A percentile compares a stretch with the other conserved stretches of the same genome.
Evolutionary conservation across 331 rosid genomes (phyloP).

Genomic region (Pyracantha coccinea): DNA sequence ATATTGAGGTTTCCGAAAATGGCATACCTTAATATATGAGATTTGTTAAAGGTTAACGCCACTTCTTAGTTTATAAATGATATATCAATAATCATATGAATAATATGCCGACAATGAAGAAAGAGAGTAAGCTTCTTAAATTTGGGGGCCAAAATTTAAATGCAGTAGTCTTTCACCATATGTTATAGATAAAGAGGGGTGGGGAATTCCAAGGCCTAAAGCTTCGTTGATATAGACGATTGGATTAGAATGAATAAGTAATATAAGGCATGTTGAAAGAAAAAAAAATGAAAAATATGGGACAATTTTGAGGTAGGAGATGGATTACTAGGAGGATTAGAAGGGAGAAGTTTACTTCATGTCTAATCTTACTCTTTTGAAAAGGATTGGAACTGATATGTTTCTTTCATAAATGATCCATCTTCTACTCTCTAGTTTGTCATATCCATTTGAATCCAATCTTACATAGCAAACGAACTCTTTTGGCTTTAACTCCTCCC

Average conservation of each 20-base stretch:
- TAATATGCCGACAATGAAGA: background rate
- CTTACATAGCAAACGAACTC: background rate
- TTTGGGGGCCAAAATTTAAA: background rate
- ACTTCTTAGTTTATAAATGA: background rate
- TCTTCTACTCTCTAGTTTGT: background rate
- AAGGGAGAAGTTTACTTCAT: background rate
- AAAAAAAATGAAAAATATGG: background rate
- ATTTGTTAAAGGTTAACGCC: background rate
- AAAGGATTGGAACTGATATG: too few relatives aligned
- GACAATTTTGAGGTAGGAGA: background rate
- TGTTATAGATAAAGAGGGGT: too few relatives aligned
- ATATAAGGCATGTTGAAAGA: too few relatives aligned
- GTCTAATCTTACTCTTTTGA: background rate
- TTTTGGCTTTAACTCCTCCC: background rate
- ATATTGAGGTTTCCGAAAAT: background rate
- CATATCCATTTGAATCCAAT: background rate
- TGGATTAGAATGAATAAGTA: background rate
- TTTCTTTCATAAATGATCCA: too few relatives aligned
- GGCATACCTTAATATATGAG: too few relatives aligned
- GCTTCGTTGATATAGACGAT: background rate
- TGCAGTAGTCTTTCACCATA: background rate
- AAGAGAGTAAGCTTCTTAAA: background rate
- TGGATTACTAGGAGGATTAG: background rate
- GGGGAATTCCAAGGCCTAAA: background rate
- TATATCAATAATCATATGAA: too few relatives aligned